Conservation (phyloP, 441 rosid species). For the Adansonia grandidieri region DNA sequence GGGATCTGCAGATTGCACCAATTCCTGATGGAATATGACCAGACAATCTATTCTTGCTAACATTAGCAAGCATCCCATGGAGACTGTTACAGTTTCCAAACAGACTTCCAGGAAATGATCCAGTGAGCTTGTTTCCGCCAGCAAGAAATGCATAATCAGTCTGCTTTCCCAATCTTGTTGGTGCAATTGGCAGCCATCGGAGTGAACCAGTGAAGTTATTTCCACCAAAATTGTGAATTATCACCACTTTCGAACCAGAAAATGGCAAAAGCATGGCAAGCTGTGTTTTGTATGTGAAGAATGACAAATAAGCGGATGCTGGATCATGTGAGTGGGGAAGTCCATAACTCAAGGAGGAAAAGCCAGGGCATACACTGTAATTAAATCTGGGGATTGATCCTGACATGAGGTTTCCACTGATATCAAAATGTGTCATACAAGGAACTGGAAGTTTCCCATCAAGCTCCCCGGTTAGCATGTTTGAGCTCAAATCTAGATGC, state of each 20-base stretch:
- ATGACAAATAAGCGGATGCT: constrained; percentile 44
- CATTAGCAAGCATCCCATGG: constrained; percentile 45
- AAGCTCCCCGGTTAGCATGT: constrained; percentile 53
- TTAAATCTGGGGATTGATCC: constrained; percentile 53
- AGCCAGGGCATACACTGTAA: constrained; percentile 37
- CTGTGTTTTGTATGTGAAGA: constrained; percentile 42
- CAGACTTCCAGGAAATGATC: constrained; percentile 48
- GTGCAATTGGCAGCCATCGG: constrained; percentile 39
- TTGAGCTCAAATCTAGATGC: constrained; percentile 64
- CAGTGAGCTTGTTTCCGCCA: constrained; percentile 52
- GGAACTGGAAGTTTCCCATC: constrained; percentile 48
- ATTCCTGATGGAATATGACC: constrained; percentile 56
- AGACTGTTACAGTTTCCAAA: constrained; percentile 49
- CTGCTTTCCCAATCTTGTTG: constrained; percentile 42
- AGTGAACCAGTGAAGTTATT: constrained; percentile 57
- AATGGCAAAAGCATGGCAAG: constrained; percentile 36
- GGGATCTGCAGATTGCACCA: constrained; percentile 47
- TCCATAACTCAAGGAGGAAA: constrained; percentile 29
- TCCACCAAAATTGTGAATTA: constrained; percentile 54
- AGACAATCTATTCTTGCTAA: constrained; percentile 53
- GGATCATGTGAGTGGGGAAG: constrained; percentile 34
- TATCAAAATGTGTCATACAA: constrained; percentile 56
- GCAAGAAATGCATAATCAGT: constrained; percentile 53
- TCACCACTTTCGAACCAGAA: constrained; percentile 27
- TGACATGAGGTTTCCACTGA: constrained; percentile 50